Evolutionary conservation across 1,284 basidiomycete genomes (phyloP).

Genomic region (Polyporus tsugae): DNA sequence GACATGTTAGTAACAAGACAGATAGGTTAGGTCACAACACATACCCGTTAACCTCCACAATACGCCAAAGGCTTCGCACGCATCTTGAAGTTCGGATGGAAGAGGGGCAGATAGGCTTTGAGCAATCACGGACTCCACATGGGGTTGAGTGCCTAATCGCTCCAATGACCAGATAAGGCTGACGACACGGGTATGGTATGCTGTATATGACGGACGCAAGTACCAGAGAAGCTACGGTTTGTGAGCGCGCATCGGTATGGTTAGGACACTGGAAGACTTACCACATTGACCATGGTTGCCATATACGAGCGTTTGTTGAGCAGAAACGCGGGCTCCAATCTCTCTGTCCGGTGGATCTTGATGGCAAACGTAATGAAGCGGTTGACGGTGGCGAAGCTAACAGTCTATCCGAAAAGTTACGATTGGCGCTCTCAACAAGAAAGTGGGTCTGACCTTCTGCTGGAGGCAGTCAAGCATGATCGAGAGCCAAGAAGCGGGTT

Average conservation of each 20-base stretch:
- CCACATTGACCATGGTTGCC: slow-evolving; percentile 62
- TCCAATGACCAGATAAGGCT: slow-evolving; percentile 90
- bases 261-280: slow-evolving; percentile 23
- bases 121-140: slow-evolving; percentile 82
- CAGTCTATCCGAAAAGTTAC: slow-evolving; percentile 47
- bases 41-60: slow-evolving; percentile 90
- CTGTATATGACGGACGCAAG: slow-evolving; percentile 69
- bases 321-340: slow-evolving; percentile 59
- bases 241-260: background rate
- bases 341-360: slow-evolving; percentile 59
- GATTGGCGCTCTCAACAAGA: no score
- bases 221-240: slow-evolving; percentile 73
- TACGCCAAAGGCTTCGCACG: slow-evolving; percentile 90
- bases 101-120: slow-evolving; percentile 69
- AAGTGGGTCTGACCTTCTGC: slow-evolving; percentile 53
- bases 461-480: slow-evolving; percentile 58
- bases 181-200: slow-evolving; percentile 86
- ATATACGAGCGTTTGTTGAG: slow-evolving; percentile 65
- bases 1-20: background rate
- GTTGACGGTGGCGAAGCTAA: slow-evolving; percentile 76
- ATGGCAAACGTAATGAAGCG: slow-evolving; percentile 67
- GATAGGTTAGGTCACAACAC: slow-evolving; percentile 23
- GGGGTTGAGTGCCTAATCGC: slow-evolving; percentile 62
- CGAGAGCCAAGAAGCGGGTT: slow-evolving; percentile 63
- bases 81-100: slow-evolving; percentile 57